Base-by-base conservation (phyloP, 192 early-diverging fungal genomes). In the Martensiomyces pterosporus region DNA sequence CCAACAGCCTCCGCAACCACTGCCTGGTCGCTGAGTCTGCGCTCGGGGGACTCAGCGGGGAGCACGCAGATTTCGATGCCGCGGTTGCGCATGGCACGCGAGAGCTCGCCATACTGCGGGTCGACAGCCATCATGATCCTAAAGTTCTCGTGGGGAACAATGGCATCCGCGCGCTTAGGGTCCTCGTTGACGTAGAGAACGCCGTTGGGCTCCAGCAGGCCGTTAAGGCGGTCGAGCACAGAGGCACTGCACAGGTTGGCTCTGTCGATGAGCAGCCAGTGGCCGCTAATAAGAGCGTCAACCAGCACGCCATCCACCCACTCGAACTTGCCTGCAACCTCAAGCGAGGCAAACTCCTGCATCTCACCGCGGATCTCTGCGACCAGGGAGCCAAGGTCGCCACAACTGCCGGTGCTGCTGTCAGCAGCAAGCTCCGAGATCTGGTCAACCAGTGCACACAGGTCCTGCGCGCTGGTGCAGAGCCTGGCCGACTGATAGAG, bases 301-400 rank as follows among this genome's bases (percentile, higher is more conserved):
- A 99, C 86, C 4, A 99, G 76, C 3, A 88, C 81, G 29, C 93
- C 92, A 67, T 99, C 96, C 39, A 95, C 86, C 96, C 96, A 99
- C 59, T 99, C 96, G 57, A 99, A 99, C 14, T 80, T 78, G 13
- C 95, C 95, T 25, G 79, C 77, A 3, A 81, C 80, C 21, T 79
- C 72, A 1, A 65, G 55, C 13, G 4, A 8, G 1, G 38, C 46
- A 24, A 74, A 47, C 3, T 47, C 48, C 1, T 24, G 14, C 4
- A 16, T 35, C n/a, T 16, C 25, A 3, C 1, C 13, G 7, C 16
- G 49, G 5, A 51, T 7, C 17, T 29, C 22, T 1, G 8, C 18
- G 3, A 24, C 5, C 15, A 19, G 25, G 0, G 13, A 25, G 9
- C 9, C 9, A 21, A 51, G n/a, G 39, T n/a, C 13, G 15, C 24